These are phyloP conservation scores for Dispira parvispora DNA, from an alignment of 192 early-diverging fungal species.

Conservation along the genomic window DNA sequence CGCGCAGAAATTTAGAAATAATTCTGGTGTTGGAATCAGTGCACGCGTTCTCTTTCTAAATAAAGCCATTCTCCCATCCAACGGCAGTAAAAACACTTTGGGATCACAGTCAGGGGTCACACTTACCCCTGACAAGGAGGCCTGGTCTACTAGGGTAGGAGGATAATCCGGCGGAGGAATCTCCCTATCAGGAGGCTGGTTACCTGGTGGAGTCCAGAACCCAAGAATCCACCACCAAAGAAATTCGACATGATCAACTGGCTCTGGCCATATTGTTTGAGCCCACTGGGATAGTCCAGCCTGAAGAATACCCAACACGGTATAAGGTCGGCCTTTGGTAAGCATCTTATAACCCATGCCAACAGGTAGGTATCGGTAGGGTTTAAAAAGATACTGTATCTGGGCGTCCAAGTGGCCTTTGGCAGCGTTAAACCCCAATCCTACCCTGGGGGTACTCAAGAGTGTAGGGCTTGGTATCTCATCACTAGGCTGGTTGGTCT, in stretches of 20 bases:
- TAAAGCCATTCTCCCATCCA: background rate
- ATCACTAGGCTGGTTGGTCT: background rate
- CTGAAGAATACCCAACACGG: background rate
- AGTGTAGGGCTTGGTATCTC: background rate
- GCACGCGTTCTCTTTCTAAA: no score
- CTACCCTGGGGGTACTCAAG: background rate
- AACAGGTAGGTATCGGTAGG: background rate
- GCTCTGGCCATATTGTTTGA: background rate
- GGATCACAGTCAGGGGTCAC: background rate
- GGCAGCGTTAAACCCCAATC: background rate
- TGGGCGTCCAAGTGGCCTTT: constrained; percentile 5
- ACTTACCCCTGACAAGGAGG: background rate
- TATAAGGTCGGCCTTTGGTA: background rate
- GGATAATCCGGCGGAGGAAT: background rate
- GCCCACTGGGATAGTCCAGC: background rate
- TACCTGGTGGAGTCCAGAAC: background rate
- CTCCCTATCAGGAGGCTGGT: background rate
- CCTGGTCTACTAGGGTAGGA: background rate
- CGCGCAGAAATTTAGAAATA: background rate
- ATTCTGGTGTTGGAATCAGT: background rate
- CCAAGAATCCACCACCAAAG: constrained; percentile 9
- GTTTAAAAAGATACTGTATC: background rate
- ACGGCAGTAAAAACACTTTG: background rate
- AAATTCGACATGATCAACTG: background rate
- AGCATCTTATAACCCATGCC: background rate